Evolutionary conservation across 208 protist genomes (phyloP), one percentile per base, ranked within the genome.

Genomic region (Leishmania guyanensis): DNA sequence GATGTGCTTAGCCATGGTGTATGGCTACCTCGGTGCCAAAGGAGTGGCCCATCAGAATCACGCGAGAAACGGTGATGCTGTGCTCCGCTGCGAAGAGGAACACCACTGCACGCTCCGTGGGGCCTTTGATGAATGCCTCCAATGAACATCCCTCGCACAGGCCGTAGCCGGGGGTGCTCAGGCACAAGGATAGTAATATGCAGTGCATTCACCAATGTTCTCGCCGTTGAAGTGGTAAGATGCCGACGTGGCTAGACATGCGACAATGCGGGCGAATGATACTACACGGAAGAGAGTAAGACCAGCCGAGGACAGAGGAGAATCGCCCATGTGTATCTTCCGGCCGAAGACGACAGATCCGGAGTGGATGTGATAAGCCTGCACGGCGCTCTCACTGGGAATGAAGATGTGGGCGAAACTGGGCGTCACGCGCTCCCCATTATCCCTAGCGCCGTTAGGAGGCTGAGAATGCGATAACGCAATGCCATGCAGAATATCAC

Each of bases 151-250:
- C 88, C 20, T 79, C 72, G 58, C 84, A 89, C 29, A 91, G 64
- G 4, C 88, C 88, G 71, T 89, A 91, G 62, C 88, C 88, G 5
- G 88, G 85, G 80, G 36, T 89, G 88, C 79, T 91, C 88, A 6
- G 88, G 88, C 36, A 85, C 82, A 14, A 91, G 22, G 29, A 91
- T 69, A 6, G 88, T 91, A 66, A 89, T 82, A 85, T 91, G 88
- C 68, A 91, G 73, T 43, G 85, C 88, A 76, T 91, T 91, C 39
- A 84, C 88, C 39, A 79, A 91, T 89, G 80, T 91, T 84, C 78
- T 91, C 88, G 46, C 88, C 88, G 80, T 89, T 91, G 81, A 84
- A 91, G 68, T 91, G 84, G 74, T 88, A 91, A 87, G 58, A 91
- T 69, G 54, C 69, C 76, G 20, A 91, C 75, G 79, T 91, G 88